Percentiles rank a stretch among this genome's conserved stretches.
These are phyloP conservation scores for Melocanna baccifera DNA, from an alignment of 176 grass and related monocot genomes.

Conservation along the genomic window DNA sequence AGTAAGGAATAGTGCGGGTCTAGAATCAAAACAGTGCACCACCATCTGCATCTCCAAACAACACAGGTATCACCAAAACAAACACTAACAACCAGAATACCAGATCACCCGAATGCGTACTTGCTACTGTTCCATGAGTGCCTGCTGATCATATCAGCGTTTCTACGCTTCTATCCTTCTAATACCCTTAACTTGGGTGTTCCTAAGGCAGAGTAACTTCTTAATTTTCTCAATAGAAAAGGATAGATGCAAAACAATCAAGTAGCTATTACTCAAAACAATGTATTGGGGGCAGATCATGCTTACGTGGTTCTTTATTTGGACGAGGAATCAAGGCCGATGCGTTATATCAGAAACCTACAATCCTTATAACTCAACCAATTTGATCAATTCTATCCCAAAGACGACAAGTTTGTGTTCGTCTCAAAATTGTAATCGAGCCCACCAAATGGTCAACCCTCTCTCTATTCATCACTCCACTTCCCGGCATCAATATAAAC, in stretches of 20 bases:
- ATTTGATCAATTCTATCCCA: neutral
- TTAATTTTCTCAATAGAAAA: neutral
- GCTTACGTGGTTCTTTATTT: neutral
- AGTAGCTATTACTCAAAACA: neutral
- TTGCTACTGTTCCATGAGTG: neutral
- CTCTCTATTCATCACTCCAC: neutral
- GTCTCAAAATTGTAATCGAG: neutral
- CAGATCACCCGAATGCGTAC: neutral
- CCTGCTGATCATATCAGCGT: neutral
- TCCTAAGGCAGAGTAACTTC: neutral
- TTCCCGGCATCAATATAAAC: neutral
- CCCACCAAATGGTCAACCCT: neutral
- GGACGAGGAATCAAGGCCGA: neutral
- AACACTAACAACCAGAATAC: neutral
- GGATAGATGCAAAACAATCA: neutral
- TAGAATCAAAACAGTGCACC: neutral
- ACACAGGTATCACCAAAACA: neutral
- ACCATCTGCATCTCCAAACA: neutral
- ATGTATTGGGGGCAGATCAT: neutral
- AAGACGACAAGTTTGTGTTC: neutral
- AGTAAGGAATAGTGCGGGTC: neutral
- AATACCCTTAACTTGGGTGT: neutral
- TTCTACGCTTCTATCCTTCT: neutral
- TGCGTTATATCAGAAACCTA: neutral
- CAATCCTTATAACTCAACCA: neutral